Base-by-base conservation (phyloP, 805 yeast genomes). In the Candida suzukii region DNA sequence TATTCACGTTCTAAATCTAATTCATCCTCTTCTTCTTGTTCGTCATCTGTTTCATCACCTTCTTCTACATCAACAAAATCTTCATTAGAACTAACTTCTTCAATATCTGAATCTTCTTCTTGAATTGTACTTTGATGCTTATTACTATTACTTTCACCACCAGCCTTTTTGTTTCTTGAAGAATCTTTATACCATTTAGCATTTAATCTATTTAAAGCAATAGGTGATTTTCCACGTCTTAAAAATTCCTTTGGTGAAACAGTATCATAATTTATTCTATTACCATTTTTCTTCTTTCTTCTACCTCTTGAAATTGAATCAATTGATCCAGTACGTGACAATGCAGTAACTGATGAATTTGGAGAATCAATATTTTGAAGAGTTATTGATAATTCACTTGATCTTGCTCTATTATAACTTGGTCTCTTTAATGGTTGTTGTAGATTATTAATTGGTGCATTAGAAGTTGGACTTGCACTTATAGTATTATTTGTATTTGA, bases 251-350 rank as follows among this genome's bases (percentile, higher is more conserved):
- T 32, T n/a, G 44, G 34, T 27, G 45, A 34, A n/a, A 45, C 41
- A 39, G 43, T 38, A n/a, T 42, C 16, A 25, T 37, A 38, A 11
- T 40, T 41, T 9, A 28, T 47, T 27, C 44, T 47, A 31, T 48
- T 49, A 13, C 51, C 44, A 34, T 50, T 30, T 18, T 21, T 22
- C 83, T 41, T 40, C 40, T 43, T 51, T n/a, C 46, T 41, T 18
- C 58, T 47, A 11, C 62, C 61, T 33, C 60, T 46, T 9, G 43
- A 38, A 9, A 58, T 55, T 2, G 67, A 61, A n/a, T 63, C 68
- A n/a, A 61, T 22, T 1, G 68, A 63, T 31, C 55, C 57, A 7
- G 63, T 50, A 33, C 68, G 45, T 14, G 68, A 62, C n/a, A 62
- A 42, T 3, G 56, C 55, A 7, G 58, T 53, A 31, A 52, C 47